phyloP scores from a whole-genome alignment of 129 eudicot species.

The Tagetes erecta region DNA sequence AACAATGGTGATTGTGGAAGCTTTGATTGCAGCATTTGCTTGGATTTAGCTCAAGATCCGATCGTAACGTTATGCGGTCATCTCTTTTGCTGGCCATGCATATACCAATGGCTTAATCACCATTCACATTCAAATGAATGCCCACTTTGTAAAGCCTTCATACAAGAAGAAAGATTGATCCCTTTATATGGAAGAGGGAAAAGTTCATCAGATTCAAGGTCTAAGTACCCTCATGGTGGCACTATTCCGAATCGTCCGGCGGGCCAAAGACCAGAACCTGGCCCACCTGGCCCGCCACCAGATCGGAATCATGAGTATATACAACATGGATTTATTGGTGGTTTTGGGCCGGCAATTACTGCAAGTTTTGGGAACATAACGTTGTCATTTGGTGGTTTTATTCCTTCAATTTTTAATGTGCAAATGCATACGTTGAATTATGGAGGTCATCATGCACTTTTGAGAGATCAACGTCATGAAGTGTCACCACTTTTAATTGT shows the following conservation, averaged over 20 bases:
- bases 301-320: slow-evolving; percentile 44
- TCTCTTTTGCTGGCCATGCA: slow-evolving; percentile 86
- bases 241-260: slow-evolving; percentile 71
- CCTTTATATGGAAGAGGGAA: slow-evolving; percentile 78
- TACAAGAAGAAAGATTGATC: slow-evolving; percentile 62
- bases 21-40: slow-evolving; percentile 80
- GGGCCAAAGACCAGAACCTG: slow-evolving; percentile 69
- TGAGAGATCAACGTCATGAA: slow-evolving; percentile 50
- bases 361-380: slow-evolving; percentile 73
- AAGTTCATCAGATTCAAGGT: slow-evolving; percentile 55
- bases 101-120: slow-evolving; percentile 71
- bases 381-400: slow-evolving; percentile 64
- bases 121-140: slow-evolving; percentile 67
- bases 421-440: slow-evolving; percentile 56
- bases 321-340: slow-evolving; percentile 51
- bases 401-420: slow-evolving; percentile 64
- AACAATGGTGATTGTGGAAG: slow-evolving; percentile 54
- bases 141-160: slow-evolving; percentile 73
- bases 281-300: slow-evolving; percentile 43
- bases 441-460: slow-evolving; percentile 51
- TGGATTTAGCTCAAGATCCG: slow-evolving; percentile 82
- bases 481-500: slow-evolving; percentile 53
- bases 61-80: slow-evolving; percentile 78
- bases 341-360: slow-evolving; percentile 54
- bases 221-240: slow-evolving; percentile 46